A percentile compares a stretch with the other conserved stretches of the same genome.
These are phyloP conservation scores for Schizosaccharomyces cryophilus DNA, from an alignment of 805 yeast species.

Conservation along the genomic window DNA sequence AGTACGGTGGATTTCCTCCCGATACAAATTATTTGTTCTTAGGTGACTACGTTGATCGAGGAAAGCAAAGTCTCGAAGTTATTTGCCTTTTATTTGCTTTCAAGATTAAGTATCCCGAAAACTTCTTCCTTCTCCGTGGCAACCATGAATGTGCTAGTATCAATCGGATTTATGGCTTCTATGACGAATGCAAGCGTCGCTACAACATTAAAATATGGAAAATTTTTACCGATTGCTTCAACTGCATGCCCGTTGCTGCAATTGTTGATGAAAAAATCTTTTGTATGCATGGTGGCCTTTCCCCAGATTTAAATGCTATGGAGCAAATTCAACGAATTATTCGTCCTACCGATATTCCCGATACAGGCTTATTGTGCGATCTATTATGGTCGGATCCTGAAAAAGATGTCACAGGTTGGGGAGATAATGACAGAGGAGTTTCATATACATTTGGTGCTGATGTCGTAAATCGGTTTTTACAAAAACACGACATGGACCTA, in stretches of 20 bases:
- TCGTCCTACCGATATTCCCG: constrained; percentile 95
- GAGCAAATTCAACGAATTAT: constrained; percentile 95
- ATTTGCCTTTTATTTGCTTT: constrained; percentile 82
- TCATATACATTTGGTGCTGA: constrained; percentile 97
- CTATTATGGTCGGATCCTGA: constrained; percentile 97
- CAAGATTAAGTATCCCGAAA: constrained; percentile 94
- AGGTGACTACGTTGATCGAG: constrained; percentile 97
- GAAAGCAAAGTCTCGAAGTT: constrained; percentile 89
- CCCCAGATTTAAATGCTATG: constrained; percentile 93
- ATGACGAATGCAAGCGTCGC: constrained; percentile 91
- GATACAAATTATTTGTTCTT: constrained; percentile 87
- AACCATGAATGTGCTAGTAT: constrained; percentile 97
- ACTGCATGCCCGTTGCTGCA: constrained; percentile 95
- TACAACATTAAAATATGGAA: constrained; percentile 97
- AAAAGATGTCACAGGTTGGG: constrained; percentile 95
- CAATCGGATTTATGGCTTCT: constrained; percentile 91
- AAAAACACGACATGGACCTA: constrained; percentile 92
- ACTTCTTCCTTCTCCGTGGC: constrained; percentile 88
- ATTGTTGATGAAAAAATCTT: constrained; percentile 93
- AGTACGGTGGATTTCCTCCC: constrained; percentile 97
- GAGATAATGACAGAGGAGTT: constrained; percentile 96
- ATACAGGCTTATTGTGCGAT: constrained; percentile 88
- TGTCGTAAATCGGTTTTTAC: constrained; percentile 84
- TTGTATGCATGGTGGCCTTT: constrained; percentile 96
- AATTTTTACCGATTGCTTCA: constrained; percentile 93